A percentile compares a stretch with the other conserved stretches of the same genome.
Conservation (phyloP, 2,329 filamentous ascomycete genomes). For the Monilinia vaccinii-corymbosi region DNA sequence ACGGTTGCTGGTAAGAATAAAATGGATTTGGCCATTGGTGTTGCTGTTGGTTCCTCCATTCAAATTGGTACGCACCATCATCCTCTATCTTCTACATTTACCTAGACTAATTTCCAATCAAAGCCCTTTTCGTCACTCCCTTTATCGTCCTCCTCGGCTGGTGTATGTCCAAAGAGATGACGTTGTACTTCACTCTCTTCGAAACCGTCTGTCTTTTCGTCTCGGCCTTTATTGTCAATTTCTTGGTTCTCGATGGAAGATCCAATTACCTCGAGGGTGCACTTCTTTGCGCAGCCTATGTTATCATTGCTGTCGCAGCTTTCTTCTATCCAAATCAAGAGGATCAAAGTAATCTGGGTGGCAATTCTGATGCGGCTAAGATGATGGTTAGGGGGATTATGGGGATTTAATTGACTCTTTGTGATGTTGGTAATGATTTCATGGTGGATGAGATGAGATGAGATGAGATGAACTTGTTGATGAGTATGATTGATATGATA, state of each 20-base stretch:
- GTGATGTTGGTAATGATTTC: neutral
- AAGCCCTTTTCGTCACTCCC: conserved; percentile 58
- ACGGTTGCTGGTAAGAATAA: conserved; percentile 66
- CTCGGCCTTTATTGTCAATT: conserved; percentile 78
- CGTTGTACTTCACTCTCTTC: conserved; percentile 79
- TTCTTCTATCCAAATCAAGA: conserved; percentile 53
- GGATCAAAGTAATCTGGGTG: conserved; percentile 36
- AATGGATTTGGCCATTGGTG: conserved; percentile 66
- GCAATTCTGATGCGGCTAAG: conserved; percentile 24
- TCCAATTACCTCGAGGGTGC: conserved; percentile 82
- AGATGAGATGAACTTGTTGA: too few species aligned
- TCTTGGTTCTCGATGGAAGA: conserved; percentile 74
- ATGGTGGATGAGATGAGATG: neutral
- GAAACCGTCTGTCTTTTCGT: conserved; percentile 84
- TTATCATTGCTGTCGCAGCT: conserved; percentile 58
- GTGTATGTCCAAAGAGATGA: conserved; percentile 59
- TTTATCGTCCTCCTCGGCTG: conserved; percentile 64
- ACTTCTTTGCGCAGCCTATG: conserved; percentile 55
- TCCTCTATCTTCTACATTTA: neutral
- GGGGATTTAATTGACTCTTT: neutral
- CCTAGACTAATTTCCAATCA: neutral
- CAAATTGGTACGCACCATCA: conserved; percentile 46
- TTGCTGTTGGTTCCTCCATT: conserved; percentile 61
- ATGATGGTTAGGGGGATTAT: conserved; percentile 19
- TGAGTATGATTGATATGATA: neutral